Evolutionary conservation across 108 stramenopile species (phyloP).

Genomic region (Mayamaea pseudoterrestris): DNA sequence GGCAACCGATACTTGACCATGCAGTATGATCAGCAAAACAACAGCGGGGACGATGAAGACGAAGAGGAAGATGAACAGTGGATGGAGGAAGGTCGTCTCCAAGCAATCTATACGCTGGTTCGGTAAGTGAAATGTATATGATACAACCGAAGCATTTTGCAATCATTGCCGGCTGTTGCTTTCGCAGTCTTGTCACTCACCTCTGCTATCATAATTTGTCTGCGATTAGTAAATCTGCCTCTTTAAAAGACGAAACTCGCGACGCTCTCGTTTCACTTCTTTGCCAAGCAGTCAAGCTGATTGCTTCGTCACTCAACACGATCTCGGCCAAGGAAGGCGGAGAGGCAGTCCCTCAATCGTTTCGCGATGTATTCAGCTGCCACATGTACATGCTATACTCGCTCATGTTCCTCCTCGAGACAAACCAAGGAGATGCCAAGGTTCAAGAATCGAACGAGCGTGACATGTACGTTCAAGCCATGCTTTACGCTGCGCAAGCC

Average conservation of each 20-base stretch:
- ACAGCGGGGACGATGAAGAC: slow-evolving; percentile 2
- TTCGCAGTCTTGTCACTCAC: neutral
- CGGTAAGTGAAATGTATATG: slow-evolving; percentile 38
- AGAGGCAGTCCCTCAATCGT: slow-evolving; percentile 32
- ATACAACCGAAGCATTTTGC: neutral
- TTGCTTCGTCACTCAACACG: slow-evolving; percentile 30
- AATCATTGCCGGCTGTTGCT: neutral
- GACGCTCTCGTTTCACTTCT: slow-evolving; percentile 38
- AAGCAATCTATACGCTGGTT: slow-evolving; percentile 76
- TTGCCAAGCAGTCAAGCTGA: slow-evolving; percentile 37
- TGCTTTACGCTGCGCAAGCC: slow-evolving; percentile 42
- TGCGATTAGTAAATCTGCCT: slow-evolving; percentile 44
- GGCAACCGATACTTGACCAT: slow-evolving; percentile 40
- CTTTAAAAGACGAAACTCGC: slow-evolving; percentile 43
- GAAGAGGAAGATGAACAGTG: slow-evolving; percentile 37
- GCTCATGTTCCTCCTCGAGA: slow-evolving; percentile 73
- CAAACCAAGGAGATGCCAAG: slow-evolving; percentile 39
- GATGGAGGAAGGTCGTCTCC: slow-evolving; percentile 52
- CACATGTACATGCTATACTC: slow-evolving; percentile 87
- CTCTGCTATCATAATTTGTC: neutral
- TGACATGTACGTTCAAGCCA: slow-evolving; percentile 42
- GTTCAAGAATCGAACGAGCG: slow-evolving; percentile 22
- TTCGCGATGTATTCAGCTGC: slow-evolving; percentile 64
- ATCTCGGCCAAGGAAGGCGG: slow-evolving; percentile 4
- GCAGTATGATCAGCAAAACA: slow-evolving; percentile 22